Conservation (phyloP, 208 protist genomes). For the Acanthamoeba lenticulata region DNA sequence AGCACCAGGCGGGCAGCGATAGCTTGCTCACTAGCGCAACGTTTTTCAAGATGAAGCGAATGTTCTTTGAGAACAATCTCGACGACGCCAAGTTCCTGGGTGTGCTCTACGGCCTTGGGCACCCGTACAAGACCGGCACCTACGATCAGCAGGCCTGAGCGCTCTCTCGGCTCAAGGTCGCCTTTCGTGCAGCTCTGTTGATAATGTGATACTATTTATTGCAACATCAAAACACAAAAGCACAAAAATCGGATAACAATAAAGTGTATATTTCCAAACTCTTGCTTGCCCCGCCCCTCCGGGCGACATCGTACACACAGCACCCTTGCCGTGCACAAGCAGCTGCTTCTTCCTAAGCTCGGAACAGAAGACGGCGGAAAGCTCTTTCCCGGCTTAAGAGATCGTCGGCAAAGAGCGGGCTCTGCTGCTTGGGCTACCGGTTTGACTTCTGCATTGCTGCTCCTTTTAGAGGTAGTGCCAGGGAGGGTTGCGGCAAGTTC, state of each 20-base stretch:
- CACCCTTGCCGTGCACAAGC: no score
- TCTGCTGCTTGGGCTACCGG: no score
- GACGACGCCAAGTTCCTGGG: conserved; percentile 90
- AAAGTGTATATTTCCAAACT: no score
- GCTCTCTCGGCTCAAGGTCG: neutral
- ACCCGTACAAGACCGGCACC: conserved; percentile 29
- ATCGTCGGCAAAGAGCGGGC: no score
- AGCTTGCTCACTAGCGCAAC: conserved; percentile 97
- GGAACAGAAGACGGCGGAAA: no score
- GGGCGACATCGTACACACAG: no score
- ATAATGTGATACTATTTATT: conserved; percentile 58
- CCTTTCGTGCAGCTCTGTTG: neutral
- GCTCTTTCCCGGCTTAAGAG: no score
- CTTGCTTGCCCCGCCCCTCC: no score
- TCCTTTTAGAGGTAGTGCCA: no score
- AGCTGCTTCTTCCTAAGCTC: neutral
- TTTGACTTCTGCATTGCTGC: no score
- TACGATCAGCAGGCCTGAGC: neutral
- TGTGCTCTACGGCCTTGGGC: conserved; percentile 94
- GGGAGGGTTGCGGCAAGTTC: no score
- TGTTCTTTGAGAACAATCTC: conserved; percentile 89
- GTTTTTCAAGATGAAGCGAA: conserved; percentile 96
- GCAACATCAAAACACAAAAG: conserved; percentile 10
- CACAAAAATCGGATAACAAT: conserved; percentile 50
- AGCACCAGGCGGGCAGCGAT: conserved; percentile 96